Evolutionary conservation across 257 asterid genomes (phyloP).

Genomic region (Solanum habrochaites): DNA sequence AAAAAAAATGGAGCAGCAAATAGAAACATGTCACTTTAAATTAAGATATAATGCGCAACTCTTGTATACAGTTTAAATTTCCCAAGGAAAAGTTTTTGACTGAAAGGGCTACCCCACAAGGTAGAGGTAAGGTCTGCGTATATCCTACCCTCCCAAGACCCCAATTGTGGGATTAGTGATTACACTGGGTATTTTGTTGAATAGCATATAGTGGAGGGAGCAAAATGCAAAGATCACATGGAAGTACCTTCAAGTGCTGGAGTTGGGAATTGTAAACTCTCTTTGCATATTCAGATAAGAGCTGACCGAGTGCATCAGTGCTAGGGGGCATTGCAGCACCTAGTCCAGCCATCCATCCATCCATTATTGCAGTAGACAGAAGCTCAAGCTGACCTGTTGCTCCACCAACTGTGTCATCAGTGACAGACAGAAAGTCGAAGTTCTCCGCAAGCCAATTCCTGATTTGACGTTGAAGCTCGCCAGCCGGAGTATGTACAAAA

Average conservation of each 20-base stretch:
- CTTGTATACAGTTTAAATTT: background rate
- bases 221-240: background rate
- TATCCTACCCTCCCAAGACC: background rate
- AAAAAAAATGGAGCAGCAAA: background rate
- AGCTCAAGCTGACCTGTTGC: slow-evolving; percentile 95
- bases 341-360: slow-evolving; percentile 99
- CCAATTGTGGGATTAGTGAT: background rate
- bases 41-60: background rate
- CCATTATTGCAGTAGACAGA: slow-evolving; percentile 99
- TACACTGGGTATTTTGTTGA: background rate
- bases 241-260: slow-evolving; percentile 80
- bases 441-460: slow-evolving; percentile 95
- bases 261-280: slow-evolving; percentile 84
- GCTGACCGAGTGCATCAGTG: slow-evolving; percentile 98
- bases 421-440: slow-evolving; percentile 83
- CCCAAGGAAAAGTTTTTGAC: background rate
- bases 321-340: slow-evolving; percentile 90
- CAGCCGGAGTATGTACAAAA: slow-evolving; percentile 98
- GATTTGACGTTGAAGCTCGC: slow-evolving; percentile 97
- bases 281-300: slow-evolving; percentile 83
- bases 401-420: slow-evolving; percentile 76
- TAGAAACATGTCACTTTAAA: background rate
- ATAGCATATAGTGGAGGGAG: background rate
- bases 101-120: background rate
- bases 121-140: background rate